Evolutionary conservation across 768 basidiomycete species (phyloP).

Genomic region (Cubamyces sp.): DNA sequence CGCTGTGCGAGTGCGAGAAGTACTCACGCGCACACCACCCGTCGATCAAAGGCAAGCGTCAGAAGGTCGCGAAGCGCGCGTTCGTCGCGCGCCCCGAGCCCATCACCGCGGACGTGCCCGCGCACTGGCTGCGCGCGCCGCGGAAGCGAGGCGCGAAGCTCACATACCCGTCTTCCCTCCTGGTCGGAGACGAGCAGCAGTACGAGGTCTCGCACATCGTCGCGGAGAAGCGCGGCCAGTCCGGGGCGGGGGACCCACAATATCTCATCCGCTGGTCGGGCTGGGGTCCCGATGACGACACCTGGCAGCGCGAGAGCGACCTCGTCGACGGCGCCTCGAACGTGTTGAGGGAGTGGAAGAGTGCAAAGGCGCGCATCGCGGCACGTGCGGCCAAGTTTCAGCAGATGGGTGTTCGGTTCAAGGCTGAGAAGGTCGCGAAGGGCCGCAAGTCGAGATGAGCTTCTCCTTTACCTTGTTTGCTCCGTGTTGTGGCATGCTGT

Average conservation of each 20-base stretch:
- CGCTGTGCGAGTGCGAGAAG: constrained; percentile 80
- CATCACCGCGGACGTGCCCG: constrained; percentile 34
- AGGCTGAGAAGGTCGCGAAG: not conserved
- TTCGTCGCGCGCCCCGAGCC: constrained; percentile 27
- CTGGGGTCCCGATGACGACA: constrained; percentile 36
- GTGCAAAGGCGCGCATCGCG: constrained; percentile 25
- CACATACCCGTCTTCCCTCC: constrained; percentile 11
- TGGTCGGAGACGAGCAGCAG: constrained; percentile 23
- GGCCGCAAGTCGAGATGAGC: not conserved
- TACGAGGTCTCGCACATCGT: constrained; percentile 40
- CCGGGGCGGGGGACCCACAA: not conserved
- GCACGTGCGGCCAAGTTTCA: constrained; percentile 17
- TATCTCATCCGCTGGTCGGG: constrained; percentile 38
- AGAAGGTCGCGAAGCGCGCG: constrained; percentile 35
- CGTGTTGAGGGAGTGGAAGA: constrained; percentile 31
- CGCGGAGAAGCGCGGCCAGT: constrained; percentile 26
- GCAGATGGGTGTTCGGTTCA: constrained; percentile 16
- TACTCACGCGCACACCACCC: constrained; percentile 66
- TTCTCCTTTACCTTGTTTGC: not conserved
- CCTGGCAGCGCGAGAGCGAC: constrained; percentile 28
- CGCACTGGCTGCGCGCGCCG: constrained; percentile 27
- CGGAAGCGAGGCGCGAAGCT: constrained; percentile 12
- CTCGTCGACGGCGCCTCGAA: constrained; percentile 30
- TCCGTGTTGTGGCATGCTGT: not conserved
- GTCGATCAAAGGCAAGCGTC: constrained; percentile 42